Conservation (phyloP, 2,329 filamentous ascomycete genomes). For the Cercospora berteroae region DNA sequence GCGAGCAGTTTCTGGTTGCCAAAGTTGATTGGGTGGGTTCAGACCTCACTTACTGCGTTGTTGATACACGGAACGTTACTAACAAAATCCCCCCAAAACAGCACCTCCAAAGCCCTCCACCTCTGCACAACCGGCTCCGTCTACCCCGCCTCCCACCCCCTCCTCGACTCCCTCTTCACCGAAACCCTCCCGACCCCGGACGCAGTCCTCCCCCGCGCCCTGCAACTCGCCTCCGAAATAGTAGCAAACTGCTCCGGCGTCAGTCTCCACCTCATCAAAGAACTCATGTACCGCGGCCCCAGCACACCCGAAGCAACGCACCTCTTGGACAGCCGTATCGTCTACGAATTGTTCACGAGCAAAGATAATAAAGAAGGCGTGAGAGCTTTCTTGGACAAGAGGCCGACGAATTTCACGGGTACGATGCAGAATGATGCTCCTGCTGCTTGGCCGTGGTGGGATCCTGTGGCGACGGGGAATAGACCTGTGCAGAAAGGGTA, state of each 20-base stretch:
- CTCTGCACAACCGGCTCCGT: constrained; percentile 66
- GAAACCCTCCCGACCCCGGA: constrained; percentile 60
- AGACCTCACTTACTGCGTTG: too few relatives aligned
- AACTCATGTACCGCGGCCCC: constrained; percentile 64
- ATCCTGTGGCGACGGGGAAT: constrained; percentile 50
- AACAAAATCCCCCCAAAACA: constrained; percentile 13
- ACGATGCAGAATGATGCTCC: constrained; percentile 61
- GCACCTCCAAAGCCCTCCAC: constrained; percentile 59
- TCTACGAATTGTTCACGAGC: constrained; percentile 59
- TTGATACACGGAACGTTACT: neutral
- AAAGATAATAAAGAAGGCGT: constrained; percentile 68
- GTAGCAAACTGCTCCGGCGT: constrained; percentile 65
- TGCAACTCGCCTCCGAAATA: constrained; percentile 66
- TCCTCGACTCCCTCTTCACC: constrained; percentile 63
- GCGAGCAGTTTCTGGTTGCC: constrained; percentile 71
- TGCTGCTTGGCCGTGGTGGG: constrained; percentile 67
- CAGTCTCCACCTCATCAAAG: constrained; percentile 65
- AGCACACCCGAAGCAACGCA: constrained; percentile 66
- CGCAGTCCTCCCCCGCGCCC: constrained; percentile 61
- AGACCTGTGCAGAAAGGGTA: constrained; percentile 38
- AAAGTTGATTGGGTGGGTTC: constrained; percentile 58
- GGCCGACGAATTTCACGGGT: constrained; percentile 60
- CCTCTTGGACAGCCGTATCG: constrained; percentile 65
- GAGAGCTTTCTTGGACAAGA: constrained; percentile 67
- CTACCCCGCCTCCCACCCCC: constrained; percentile 48